Percentiles rank a stretch among this genome's conserved stretches.
These are phyloP conservation scores for Tylopilus intermedius DNA, from an alignment of 768 basidiomycete genomes.

Conservation along the genomic window DNA sequence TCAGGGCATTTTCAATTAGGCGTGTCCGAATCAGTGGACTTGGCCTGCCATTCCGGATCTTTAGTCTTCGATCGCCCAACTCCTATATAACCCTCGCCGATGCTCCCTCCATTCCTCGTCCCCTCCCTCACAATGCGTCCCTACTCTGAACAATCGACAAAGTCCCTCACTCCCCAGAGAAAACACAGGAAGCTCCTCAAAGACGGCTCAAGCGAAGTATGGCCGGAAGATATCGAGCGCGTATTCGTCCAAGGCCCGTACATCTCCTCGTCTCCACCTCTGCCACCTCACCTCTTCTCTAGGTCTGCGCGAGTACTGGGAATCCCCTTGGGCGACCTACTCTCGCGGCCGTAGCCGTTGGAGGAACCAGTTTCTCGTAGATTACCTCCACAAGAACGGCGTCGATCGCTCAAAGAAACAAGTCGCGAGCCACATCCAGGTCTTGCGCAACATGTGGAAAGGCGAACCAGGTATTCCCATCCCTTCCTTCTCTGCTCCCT, in stretches of 20 bases:
- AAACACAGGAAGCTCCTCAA: slow-evolving; percentile 84
- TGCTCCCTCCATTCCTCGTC: slow-evolving; percentile 8
- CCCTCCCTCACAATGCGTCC: slow-evolving; percentile 23
- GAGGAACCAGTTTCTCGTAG: slow-evolving; percentile 84
- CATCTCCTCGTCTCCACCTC: not conserved
- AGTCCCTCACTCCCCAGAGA: slow-evolving; percentile 58
- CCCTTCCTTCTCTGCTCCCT: not conserved
- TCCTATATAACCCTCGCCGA: slow-evolving; percentile 34
- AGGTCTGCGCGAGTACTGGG: slow-evolving; percentile 78
- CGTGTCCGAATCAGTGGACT: slow-evolving; percentile 25
- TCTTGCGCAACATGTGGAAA: slow-evolving; percentile 84
- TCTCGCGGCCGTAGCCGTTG: slow-evolving; percentile 74
- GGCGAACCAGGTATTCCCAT: slow-evolving; percentile 58
- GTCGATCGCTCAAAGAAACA: slow-evolving; percentile 80
- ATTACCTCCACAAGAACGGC: slow-evolving; percentile 65
- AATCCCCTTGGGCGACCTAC: slow-evolving; percentile 75
- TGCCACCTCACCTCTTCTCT: slow-evolving; percentile 4
- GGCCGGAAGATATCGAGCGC: slow-evolving; percentile 75
- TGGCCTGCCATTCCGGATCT: slow-evolving; percentile 43
- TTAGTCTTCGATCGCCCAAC: slow-evolving; percentile 28
- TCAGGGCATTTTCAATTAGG: slow-evolving; percentile 30
- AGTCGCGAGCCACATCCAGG: slow-evolving; percentile 86
- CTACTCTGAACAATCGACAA: slow-evolving; percentile 15
- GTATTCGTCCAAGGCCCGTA: slow-evolving; percentile 67
- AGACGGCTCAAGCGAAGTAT: slow-evolving; percentile 73